Conservation (phyloP, 306 rosid genomes). For the Quercus wislizeni region DNA sequence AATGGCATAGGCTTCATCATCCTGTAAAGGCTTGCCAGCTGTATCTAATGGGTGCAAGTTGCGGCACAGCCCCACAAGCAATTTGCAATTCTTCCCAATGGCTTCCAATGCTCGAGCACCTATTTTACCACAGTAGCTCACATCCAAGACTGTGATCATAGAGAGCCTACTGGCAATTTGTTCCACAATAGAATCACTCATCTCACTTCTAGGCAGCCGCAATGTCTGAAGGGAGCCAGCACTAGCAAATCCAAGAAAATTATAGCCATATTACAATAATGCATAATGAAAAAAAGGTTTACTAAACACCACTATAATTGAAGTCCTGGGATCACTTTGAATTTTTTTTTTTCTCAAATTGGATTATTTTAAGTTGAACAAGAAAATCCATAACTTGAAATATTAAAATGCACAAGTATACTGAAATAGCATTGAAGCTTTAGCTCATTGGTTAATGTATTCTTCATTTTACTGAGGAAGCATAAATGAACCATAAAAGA, state of each 20-base stretch:
- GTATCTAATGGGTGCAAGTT: constrained; percentile 93
- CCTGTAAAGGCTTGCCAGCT: constrained; percentile 67
- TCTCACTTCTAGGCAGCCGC: constrained; percentile 66
- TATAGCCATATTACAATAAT: constrained; percentile 20
- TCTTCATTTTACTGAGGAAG: neutral
- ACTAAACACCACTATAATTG: constrained; percentile 7
- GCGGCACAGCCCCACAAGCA: constrained; percentile 67
- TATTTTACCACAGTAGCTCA: constrained; percentile 86
- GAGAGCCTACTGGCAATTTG: constrained; percentile 70
- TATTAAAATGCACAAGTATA: neutral
- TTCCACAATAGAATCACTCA: constrained; percentile 63
- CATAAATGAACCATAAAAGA: neutral
- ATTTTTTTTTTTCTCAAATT: neutral
- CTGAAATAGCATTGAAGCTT: neutral
- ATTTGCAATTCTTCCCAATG: constrained; percentile 86
- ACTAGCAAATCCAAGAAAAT: constrained; percentile 62
- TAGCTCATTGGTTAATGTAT: neutral
- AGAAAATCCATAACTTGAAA: neutral
- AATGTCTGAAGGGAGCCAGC: constrained; percentile 77
- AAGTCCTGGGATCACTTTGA: neutral
- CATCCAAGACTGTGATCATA: constrained; percentile 76
- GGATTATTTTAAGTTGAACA: neutral
- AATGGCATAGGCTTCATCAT: constrained; percentile 82
- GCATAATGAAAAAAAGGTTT: neutral
- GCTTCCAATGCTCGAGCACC: constrained; percentile 59